These are phyloP conservation scores for Starmerella ratchasimensis DNA, from an alignment of 805 yeast genomes.

Conservation along the genomic window DNA sequence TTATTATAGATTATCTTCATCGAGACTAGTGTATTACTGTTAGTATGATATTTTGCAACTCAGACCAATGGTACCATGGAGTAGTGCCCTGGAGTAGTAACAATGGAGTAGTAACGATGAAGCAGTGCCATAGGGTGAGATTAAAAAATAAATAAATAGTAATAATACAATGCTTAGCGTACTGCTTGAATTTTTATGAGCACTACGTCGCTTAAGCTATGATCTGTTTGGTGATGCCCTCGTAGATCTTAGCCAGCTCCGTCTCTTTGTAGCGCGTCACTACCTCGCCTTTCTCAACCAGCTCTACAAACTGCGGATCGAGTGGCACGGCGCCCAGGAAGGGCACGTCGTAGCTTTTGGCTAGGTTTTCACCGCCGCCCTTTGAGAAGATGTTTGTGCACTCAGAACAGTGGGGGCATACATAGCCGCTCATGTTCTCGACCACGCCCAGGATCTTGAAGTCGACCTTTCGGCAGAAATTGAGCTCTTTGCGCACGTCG, in stretches of 20 bases:
- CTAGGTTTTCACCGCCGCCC: conserved; percentile 76
- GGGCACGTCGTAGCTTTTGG: conserved; percentile 46
- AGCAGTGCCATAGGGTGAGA: not conserved
- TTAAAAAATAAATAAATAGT: not conserved
- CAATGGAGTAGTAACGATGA: not conserved
- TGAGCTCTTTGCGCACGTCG: conserved; percentile 87
- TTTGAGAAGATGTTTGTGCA: conserved; percentile 75
- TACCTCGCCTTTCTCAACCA: conserved; percentile 56
- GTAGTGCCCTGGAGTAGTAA: too few relatives aligned
- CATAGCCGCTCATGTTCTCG: conserved; percentile 94
- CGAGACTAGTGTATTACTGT: too few relatives aligned
- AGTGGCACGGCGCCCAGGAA: conserved; percentile 84
- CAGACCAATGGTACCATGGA: too few relatives aligned
- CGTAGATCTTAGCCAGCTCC: conserved; percentile 34
- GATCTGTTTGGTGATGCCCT: conserved; percentile 32
- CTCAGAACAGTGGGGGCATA: conserved; percentile 87
- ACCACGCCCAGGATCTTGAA: conserved; percentile 71
- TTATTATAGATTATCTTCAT: too few relatives aligned
- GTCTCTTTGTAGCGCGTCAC: conserved; percentile 22
- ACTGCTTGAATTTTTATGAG: not conserved
- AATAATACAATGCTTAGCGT: not conserved
- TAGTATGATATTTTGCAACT: too few relatives aligned
- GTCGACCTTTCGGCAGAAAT: conserved; percentile 77
- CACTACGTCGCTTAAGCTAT: not conserved
- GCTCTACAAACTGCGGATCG: conserved; percentile 78